Conservation (phyloP, 2,329 filamentous ascomycete genomes). For the Botrytis sinoallii region DNA sequence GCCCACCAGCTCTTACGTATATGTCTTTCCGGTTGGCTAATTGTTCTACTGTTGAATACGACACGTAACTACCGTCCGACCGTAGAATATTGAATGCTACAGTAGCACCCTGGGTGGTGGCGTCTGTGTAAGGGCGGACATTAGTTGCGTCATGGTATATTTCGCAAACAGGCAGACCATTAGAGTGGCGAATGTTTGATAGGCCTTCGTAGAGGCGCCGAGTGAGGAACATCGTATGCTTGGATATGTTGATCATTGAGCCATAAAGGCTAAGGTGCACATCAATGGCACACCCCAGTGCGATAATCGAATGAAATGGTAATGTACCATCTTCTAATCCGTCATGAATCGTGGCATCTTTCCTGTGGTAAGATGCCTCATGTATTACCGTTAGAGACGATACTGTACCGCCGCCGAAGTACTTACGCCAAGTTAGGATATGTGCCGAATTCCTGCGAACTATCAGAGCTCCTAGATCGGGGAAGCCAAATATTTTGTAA, state of each 20-base stretch:
- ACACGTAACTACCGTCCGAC: conserved; percentile 68
- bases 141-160: conserved; percentile 38
- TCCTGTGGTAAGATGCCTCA: conserved; percentile 80
- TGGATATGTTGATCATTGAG: conserved; percentile 64
- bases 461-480: conserved; percentile 80
- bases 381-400: conserved; percentile 76
- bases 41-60: conserved; percentile 80
- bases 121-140: conserved; percentile 29
- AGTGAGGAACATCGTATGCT: conserved; percentile 66
- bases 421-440: conserved; percentile 64
- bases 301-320: conserved; percentile 85
- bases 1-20: conserved; percentile 79
- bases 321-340: conserved; percentile 86
- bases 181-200: conserved; percentile 60
- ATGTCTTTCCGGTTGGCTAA: conserved; percentile 75
- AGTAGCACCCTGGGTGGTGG: conserved; percentile 59
- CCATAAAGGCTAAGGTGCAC: conserved; percentile 68
- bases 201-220: conserved; percentile 58
- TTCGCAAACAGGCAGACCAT: conserved; percentile 41
- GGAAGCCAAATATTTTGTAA: conserved; percentile 96
- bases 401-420: conserved; percentile 92
- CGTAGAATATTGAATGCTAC: conserved; percentile 80
- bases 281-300: conserved; percentile 70
- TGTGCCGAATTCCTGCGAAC: conserved; percentile 67
- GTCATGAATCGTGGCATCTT: conserved; percentile 69